Base-by-base conservation (phyloP, 2,329 filamentous ascomycete species). In the Domatiomyces catenatus region DNA sequence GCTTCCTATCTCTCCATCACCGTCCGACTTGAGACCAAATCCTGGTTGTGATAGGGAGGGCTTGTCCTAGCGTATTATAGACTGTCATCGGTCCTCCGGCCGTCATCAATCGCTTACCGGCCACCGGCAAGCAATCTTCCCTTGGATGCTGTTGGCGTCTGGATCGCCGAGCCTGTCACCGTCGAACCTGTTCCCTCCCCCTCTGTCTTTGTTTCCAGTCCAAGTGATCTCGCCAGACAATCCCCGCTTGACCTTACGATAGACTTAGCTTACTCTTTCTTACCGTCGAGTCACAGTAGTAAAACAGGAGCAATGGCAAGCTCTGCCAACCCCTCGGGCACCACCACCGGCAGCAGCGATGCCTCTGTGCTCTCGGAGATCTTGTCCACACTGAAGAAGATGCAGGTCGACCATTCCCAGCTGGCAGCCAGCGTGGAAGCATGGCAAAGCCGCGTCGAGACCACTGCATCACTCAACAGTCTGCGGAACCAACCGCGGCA, bases 391-490 rank as follows among this genome's bases (percentile, higher is more conserved):
- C 63, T 82, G 51, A 75, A 72, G 58, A 68, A 69, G n/a, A 64
- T 82, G 52, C 72, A 78, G 54, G 62, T 69, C 56, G 77, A 78
- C 52, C 76, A 81, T 59, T 65, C 68, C 44, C 67, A 73, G 42
- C 71, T 82, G 44, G 69, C 75, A 39, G 71, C 75, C 44, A 71
- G 72, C 47, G 72, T 81, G 43, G 77, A 81, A 63, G 71, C 71
- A 44, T 79, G 81, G 64, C 75, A 77, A 57, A 76, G 76, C 48
- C 72, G 76, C 50, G 74, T 82, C 52, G 80, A 81, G 61, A 73
- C 76, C 46, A 67, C 80, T 28, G 72, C 76, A 24, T 74, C 75
- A 46, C 71, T 80, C 58, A 79, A 78, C 63, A 71, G 76, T 22
- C 44, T 59, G 15, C 55, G 55, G 5, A 48, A n/a, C 39, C 51